Base-by-base conservation (phyloP, 2,329 filamentous ascomycete genomes). In the Myriosclerotinia scirpicola region DNA sequence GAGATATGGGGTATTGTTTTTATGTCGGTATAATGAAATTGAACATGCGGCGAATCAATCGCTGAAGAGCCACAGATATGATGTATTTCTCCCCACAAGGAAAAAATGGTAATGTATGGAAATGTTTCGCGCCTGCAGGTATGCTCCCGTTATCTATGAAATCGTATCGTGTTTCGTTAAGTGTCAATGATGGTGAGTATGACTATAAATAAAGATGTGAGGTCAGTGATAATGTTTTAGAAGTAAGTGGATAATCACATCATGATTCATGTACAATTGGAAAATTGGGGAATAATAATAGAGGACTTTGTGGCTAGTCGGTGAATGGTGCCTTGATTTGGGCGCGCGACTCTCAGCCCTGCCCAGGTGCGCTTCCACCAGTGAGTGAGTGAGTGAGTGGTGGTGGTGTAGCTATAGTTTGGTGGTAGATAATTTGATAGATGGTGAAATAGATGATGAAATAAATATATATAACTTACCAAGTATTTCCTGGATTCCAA, bases 21-120 rank as follows among this genome's bases (percentile, higher is more conserved):
- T 64, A 68, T 68, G 64, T 66, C n/a, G 46, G 67, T 62, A 64
- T 66, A 67, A 69, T 69, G 62, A 70, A 67, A 65, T 66, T 72
- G 74, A 69, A 72, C 75, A 76, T 76, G 72, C 73, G 73, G 72
- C 73, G 74, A 72, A 71, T 73, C 66, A 65, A 58, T 72, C 67
- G 67, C 68, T 70, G 67, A 68, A 62, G 68, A 60, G 63, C 63
- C 64, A 67, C 68, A 70, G 70, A 68, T 65, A 56, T 65, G 63
- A 68, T 67, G 68, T 67, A 64, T 66, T 59, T 40, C 40, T 65
- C 36, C 59, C 68, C 65, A 66, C 62, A 69, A 70, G 46, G 58
- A 65, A 69, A 61, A 48, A 65, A 54, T 46, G 48, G 52, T 30
- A 61, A 46, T 34, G 42, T 60, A 54, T 63, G 20, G 48, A 54